Base-by-base conservation (phyloP, 202 grass and related monocot species). In the Setaria italica region DNA sequence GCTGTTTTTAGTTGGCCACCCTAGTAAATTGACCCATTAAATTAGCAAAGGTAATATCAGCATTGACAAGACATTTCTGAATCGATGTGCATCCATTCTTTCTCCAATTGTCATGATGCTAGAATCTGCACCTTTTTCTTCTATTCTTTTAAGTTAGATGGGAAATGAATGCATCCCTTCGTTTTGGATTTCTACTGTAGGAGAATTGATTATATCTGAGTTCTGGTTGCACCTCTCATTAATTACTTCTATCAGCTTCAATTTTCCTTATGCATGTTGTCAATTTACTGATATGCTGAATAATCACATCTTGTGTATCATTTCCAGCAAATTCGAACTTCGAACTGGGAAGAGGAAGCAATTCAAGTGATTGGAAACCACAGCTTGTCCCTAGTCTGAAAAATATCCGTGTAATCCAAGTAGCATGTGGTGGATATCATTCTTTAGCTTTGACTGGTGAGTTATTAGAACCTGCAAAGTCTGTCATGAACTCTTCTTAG, bases 361-460 rank as follows among this genome's bases (percentile, higher is more conserved):
- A 70, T 90, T 86, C 77, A 48, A 88, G 88, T 82, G 97, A 96
- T 87, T 99, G 97, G 97, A 99, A 82, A 79, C 97, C 96, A 58
- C 85, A 92, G 62, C 80, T 87, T 85, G 63, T 99, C 56, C 85
- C 88, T 65, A 92, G 82, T 17, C 72, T 96, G 56, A 88, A 94
- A 88, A 89, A 81, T 84, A 49, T 72, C 80, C 50, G 9, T 70
- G 78, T 96, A 55, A 62, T 94, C 80, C 97, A 99, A 85, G 84
- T 99, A 91, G 86, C 93, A 60, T 88, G 89, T 29, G 93, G 93
- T 80, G 93, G 97, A 90, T 99, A 99, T 76, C 93, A 99, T 87
- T 94, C 97, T 76, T 91, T 99, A 84, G 97, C 97, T 74, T 86
- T 99, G 78, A 95, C 97, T 62, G 93, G 97, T 99, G 94, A 75